Base-by-base conservation (phyloP, 2,329 filamentous ascomycete genomes). In the Botrytis sinoallii region DNA sequence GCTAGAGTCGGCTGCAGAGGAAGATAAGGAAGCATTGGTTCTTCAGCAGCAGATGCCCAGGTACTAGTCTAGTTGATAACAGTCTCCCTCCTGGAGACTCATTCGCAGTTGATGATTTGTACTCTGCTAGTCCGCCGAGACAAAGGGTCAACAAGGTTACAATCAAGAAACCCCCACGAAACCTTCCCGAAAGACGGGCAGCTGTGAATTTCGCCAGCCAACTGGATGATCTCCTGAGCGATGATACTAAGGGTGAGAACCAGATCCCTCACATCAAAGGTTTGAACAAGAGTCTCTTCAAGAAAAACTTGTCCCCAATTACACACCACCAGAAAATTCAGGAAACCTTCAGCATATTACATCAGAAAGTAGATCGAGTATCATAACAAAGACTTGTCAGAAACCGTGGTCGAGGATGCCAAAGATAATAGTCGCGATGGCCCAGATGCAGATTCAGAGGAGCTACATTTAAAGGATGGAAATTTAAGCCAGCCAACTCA, bases 121-220 rank as follows among this genome's bases (percentile, higher is more conserved):
- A 76, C 57, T 29, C 64, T 61, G 67, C 65, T 8, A 74, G 61
- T 67, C 70, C 75, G 42, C 52, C 5, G 38, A 22, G 25, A 52
- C 35, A 40, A 55, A 71, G 29, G 2, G 20, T 42, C n/a, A 48
- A 40, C 18, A 59, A 61, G 12, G 4, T 35, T 38, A 38, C 16
- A 16, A 20, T 40, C 35, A 38, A 70, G 60, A 69, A 46, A 35
- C 18, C 22, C n/a, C 44, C 46, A 3, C 38, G 2, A n/a, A 16
- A 14, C n/a, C 55, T 67, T 52, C 32, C 10, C 40, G 52, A 40
- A 71, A 40, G 32, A 42, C 18, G 29, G 29, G 38, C 40, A 46
- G 35, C 29, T 25, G 57, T 74, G 42, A 38, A 73, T 29, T 44
- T 44, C 20, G 40, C 69, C 32, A 48, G 25, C 25, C 57, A 52